Conservation (phyloP, 805 yeast genomes). For the Ogataea pignaliae region DNA sequence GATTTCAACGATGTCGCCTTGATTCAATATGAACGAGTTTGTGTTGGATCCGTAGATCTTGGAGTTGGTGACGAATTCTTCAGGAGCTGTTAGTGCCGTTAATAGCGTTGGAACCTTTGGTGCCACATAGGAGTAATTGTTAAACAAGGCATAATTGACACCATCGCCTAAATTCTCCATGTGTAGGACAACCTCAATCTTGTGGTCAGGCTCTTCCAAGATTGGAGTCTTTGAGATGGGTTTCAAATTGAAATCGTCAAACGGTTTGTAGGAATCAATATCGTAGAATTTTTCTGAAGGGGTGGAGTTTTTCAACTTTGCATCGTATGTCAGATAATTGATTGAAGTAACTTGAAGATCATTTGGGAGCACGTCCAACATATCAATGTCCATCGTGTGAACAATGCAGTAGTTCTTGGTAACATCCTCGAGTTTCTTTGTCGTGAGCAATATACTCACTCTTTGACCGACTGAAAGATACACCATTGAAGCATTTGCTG, state of each 20-base stretch:
- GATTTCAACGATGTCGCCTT: constrained; percentile 65
- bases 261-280: constrained; percentile 26
- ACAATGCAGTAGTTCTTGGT: constrained; percentile 54
- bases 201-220: constrained; percentile 58
- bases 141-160: constrained; percentile 71
- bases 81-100: constrained; percentile 59
- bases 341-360: constrained; percentile 53
- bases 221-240: constrained; percentile 38
- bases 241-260: constrained; percentile 44
- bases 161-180: constrained; percentile 75
- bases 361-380: constrained; percentile 66
- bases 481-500: constrained; percentile 48
- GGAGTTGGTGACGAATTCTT: constrained; percentile 44
- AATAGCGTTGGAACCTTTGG: constrained; percentile 72
- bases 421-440: constrained; percentile 37
- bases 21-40: constrained; percentile 55
- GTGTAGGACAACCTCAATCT: constrained; percentile 50
- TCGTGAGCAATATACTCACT: constrained; percentile 59
- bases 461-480: constrained; percentile 81
- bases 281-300: constrained; percentile 17
- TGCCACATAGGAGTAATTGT: constrained; percentile 55
- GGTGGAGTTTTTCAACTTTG: constrained; percentile 20
- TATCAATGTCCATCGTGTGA: constrained; percentile 56
- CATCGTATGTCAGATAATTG: constrained; percentile 51
- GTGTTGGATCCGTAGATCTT: constrained; percentile 73